Percentiles rank a stretch among this genome's conserved stretches.
Conservation (phyloP, 352 stramenopile genomes). For the Globisporangium yorkense region DNA sequence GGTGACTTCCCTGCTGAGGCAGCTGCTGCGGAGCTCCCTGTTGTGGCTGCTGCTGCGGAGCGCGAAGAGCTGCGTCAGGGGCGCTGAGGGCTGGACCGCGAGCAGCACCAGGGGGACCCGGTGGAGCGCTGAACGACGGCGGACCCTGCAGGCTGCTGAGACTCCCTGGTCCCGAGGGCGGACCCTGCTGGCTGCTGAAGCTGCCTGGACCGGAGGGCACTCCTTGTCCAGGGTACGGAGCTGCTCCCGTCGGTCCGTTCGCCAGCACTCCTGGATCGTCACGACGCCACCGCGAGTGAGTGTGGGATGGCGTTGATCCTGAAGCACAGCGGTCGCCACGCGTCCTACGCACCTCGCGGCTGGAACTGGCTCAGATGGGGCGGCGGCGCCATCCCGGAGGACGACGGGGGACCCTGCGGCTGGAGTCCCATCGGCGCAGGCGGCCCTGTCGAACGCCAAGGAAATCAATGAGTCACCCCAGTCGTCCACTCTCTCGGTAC, state of each 20-base stretch:
- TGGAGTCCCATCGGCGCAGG: constrained; percentile 5
- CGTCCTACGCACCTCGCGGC: constrained; percentile 17
- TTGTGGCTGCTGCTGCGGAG: constrained; percentile 11
- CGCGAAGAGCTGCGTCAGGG: constrained; percentile 9
- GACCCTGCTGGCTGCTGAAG: constrained; percentile 2
- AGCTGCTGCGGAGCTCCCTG: constrained; percentile 1
- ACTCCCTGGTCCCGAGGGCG: constrained; percentile 2
- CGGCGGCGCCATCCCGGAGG: constrained; percentile 16
- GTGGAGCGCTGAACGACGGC: constrained; percentile 10
- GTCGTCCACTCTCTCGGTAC: background rate
- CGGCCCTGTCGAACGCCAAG: background rate
- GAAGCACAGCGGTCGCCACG: background rate
- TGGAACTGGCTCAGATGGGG: constrained; percentile 41
- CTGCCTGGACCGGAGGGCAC: constrained; percentile 3
- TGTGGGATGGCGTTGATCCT: background rate
- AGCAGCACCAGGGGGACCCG: constrained; percentile 14
- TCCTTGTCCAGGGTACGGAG: constrained; percentile 18
- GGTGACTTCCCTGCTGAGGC: constrained; percentile 5
- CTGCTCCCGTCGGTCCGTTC: constrained; percentile 18
- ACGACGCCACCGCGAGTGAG: background rate
- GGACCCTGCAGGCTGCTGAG: constrained; percentile 12
- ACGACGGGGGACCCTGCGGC: constrained; percentile 21
- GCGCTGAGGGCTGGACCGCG: constrained; percentile 9
- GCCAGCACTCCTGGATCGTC: constrained; percentile 7
- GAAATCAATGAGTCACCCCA: background rate